Evolutionary conservation across 2,329 filamentous ascomycete species (phyloP), one percentile per base, ranked within the genome.

Genomic region (Chrysosporium keratinophilum): DNA sequence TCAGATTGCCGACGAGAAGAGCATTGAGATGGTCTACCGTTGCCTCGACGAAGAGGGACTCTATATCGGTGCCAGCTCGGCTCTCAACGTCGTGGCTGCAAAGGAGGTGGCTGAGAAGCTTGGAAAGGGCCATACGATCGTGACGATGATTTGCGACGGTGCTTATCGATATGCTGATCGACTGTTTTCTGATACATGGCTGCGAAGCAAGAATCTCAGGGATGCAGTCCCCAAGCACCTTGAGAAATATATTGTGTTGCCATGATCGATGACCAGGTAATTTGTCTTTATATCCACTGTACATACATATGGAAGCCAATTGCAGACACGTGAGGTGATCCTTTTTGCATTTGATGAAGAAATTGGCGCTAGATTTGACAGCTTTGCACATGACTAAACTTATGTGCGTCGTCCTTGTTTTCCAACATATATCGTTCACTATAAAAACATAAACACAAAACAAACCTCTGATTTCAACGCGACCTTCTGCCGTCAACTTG

Each of bases 91-190:
- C 12, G 93, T 91, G 5, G 93, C 93, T 1, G 93, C 93, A 14
- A 88, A 91, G 74, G 88, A 97, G 72, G 85, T 96, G 31, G 93
- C 93, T 0, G 83, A 93, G 77, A 88, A 87, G 73, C 73, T 98
- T 57, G 93, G 93, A 33, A 84, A 82, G 61, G 90, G 91, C 9
- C 81, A 91, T 69, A 96, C 87, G 0, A 86, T 98, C 20, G 93
- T 97, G 45, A 98, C 93, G 1, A 80, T 97, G 54, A 78, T 98
- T 43, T 95, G 88, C 65, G 93, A 98, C 67, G 93, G 93, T 56
- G 93, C 93, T n/a, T 97, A 98, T 68, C 77, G 93, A 65, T 98
- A 98, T 69, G 93, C 93, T 4, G 93, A 98, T 60, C 78, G 93
- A 35, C 70, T 98, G 58, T 98, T 98, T 74, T 95, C 88, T 44